These are phyloP conservation scores for Fusarium sp. DNA, from an alignment of 2,329 filamentous ascomycete genomes.

Conservation along the genomic window DNA sequence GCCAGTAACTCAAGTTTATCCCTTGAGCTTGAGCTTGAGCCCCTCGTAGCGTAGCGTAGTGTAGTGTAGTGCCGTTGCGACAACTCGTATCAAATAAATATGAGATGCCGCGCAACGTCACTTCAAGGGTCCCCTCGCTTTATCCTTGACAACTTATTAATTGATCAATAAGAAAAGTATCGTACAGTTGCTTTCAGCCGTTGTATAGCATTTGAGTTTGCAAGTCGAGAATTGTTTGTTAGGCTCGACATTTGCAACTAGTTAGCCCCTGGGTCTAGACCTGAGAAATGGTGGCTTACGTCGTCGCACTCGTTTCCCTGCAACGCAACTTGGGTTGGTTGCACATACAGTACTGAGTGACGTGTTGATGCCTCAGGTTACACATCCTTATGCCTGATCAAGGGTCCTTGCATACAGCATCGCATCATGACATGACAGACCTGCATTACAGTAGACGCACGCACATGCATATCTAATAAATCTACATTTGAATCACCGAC, in stretches of 20 bases:
- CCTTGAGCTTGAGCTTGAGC: background rate
- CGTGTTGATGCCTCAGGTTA: slow-evolving; percentile 23
- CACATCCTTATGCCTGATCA: background rate
- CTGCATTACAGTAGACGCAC: background rate
- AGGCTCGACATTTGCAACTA: background rate
- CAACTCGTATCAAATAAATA: background rate
- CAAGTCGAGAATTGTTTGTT: background rate
- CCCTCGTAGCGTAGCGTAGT: background rate
- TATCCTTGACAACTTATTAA: background rate
- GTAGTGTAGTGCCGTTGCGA: slow-evolving; percentile 8
- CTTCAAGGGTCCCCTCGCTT: slow-evolving; percentile 3
- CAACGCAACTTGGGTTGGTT: background rate
- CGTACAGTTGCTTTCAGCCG: background rate
- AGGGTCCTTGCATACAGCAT: slow-evolving; percentile 9
- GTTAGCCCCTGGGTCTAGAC: slow-evolving; percentile 12
- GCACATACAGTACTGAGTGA: background rate
- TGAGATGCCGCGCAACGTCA: slow-evolving; percentile 8
- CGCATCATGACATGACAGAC: background rate
- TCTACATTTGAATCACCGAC: background rate
- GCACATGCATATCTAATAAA: background rate
- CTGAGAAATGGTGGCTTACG: slow-evolving; percentile 30
- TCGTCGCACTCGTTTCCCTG: slow-evolving; percentile 20
- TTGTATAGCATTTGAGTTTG: background rate
- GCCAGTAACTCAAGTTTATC: background rate
- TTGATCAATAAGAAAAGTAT: background rate